Conservation (phyloP, 2,329 filamentous ascomycete species). For the Penicillium sp. region DNA sequence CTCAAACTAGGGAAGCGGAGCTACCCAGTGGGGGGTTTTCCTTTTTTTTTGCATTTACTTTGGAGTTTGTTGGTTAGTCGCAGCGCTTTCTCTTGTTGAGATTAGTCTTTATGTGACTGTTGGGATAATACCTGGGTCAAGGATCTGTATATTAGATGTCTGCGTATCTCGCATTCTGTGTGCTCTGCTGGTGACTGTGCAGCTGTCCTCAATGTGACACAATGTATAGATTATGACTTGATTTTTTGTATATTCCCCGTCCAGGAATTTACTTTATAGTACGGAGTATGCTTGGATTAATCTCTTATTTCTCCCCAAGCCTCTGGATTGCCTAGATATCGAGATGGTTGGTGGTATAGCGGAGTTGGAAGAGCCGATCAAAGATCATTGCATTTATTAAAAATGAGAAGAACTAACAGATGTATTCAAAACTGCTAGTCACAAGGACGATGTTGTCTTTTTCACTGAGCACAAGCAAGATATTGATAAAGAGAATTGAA, state of each 20-base stretch:
- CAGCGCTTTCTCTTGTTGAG: slow-evolving; percentile 33
- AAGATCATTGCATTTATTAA: background rate
- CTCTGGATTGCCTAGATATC: background rate
- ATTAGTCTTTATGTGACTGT: slow-evolving; percentile 32
- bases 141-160: slow-evolving; percentile 40
- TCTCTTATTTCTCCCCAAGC: background rate
- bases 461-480: too few relatives aligned
- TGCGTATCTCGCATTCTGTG: slow-evolving; percentile 25
- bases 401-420: background rate
- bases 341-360: background rate
- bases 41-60: slow-evolving; percentile 35
- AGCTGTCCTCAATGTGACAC: slow-evolving; percentile 16
- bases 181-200: slow-evolving; percentile 18
- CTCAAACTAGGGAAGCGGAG: slow-evolving; percentile 13
- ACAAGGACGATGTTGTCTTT: too few relatives aligned
- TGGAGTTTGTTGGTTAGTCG: slow-evolving; percentile 40
- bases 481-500: too few relatives aligned
- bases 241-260: slow-evolving; percentile 10
- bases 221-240: slow-evolving; percentile 29
- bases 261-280: background rate
- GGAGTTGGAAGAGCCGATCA: slow-evolving; percentile 11
- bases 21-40: slow-evolving; percentile 18
- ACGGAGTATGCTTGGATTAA: background rate
- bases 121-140: slow-evolving; percentile 33
- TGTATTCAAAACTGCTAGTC: background rate